Percentiles rank a stretch among this genome's conserved stretches.
Evolutionary conservation across 192 early-diverging fungal genomes (phyloP).

Genomic region (Coemansia umbellata): DNA sequence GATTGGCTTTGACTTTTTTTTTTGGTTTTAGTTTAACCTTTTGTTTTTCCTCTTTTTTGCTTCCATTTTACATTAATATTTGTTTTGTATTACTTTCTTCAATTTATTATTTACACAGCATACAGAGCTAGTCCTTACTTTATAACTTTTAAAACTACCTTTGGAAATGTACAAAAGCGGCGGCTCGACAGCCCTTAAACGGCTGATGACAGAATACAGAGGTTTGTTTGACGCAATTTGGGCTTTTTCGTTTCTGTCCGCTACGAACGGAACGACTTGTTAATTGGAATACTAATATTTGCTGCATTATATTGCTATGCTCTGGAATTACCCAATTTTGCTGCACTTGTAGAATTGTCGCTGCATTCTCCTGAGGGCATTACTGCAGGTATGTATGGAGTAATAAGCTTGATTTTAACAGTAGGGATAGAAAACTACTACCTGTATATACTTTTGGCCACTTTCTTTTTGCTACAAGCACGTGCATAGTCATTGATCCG

Average conservation of each 20-base stretch:
- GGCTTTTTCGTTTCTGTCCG: too few species aligned
- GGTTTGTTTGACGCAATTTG: too few species aligned
- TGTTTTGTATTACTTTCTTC: too few species aligned
- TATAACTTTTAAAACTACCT: constrained; percentile 15
- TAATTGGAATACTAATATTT: too few species aligned
- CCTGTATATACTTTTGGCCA: too few species aligned
- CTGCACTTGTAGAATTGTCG: constrained; percentile 65
- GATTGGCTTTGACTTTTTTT: background rate
- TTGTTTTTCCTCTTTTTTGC: constrained; percentile 14
- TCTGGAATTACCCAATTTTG: too few species aligned
- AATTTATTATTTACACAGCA: background rate
- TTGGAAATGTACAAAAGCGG: constrained; percentile 50
- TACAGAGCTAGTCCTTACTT: too few species aligned
- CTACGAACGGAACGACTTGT: too few species aligned
- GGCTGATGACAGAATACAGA: constrained; percentile 91
- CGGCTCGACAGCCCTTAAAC: constrained; percentile 77
- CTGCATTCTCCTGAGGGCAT: constrained; percentile 91
- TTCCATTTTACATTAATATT: background rate
- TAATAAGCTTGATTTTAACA: too few species aligned
- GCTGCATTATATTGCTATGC: too few species aligned
- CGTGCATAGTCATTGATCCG: too few species aligned
- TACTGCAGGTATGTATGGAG: constrained; percentile 65
- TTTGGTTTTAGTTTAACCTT: constrained; percentile 3
- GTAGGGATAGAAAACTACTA: background rate
- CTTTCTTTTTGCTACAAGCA: too few species aligned